Evolutionary conservation across 371 early-diverging fungal genomes (phyloP), one percentile per base, ranked within the genome.

Genomic region (Sporodiniella umbellata): DNA sequence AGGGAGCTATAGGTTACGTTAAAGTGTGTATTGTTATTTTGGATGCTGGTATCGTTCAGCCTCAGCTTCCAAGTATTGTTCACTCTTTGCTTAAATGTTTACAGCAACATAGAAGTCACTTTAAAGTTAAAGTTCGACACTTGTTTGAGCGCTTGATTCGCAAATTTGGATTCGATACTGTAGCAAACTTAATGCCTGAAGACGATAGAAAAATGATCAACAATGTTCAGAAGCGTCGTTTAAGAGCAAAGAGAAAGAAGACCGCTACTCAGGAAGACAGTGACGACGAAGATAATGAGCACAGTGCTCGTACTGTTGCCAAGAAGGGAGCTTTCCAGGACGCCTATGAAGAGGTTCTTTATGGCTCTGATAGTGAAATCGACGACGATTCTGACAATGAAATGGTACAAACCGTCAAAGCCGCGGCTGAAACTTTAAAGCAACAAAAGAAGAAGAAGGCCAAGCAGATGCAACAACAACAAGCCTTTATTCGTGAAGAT

Each of bases 161-260:
- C 35, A 78, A 86, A 11, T 92, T 95, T 68, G 51, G 68, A 3
- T 81, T 85, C 42, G 95, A 95, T 5, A 70, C 74, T 5, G 72
- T 98, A 12, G 86, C 84, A 45, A 75, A 74, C n/a, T 70, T 84
- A 42, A 83, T 92, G 4, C 97, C 99, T 8, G 92, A 92, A 56
- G 86, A 85, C 30, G 95, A 96, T 71, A 70, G 78, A 64, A 93
- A 93, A 76, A 75, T 97, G 25, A 74, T 98, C 48, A 53, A 72
- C 56, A 98, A 97, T 64, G 97, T 98, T 70, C 85, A 89, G 51
- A 95, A 96, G 72, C 84, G 93, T 45, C 84, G 90, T 49, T 84
- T 93, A 64, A 80, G 94, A 42, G 79, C 89, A 42, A 91, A 95
- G 84, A 85, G 89, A 51, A 69, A 72, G 60, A 91, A 87, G 78